Evolutionary conservation across 192 early-diverging fungal genomes (phyloP).

Genomic region (Backusella westeae): DNA sequence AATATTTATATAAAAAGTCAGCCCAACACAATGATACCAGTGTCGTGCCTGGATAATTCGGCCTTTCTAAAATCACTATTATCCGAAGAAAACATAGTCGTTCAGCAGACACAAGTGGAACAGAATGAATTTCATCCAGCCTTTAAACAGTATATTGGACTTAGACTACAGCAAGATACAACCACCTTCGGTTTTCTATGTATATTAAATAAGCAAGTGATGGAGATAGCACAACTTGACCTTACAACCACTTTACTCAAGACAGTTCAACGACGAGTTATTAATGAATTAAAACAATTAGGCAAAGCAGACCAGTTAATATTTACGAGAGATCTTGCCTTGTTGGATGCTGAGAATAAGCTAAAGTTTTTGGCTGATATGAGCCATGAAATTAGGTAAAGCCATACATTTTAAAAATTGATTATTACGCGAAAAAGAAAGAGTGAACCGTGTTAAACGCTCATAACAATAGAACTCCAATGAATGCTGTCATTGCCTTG

Average conservation of each 20-base stretch:
- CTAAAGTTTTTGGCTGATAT: slow-evolving; percentile 55
- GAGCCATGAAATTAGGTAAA: slow-evolving; percentile 51
- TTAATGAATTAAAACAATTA: slow-evolving; percentile 42
- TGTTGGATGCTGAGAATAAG: slow-evolving; percentile 51
- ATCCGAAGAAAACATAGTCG: background rate
- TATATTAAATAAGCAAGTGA: slow-evolving; percentile 27
- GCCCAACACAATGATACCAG: slow-evolving; percentile 7
- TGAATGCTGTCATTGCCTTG: slow-evolving; percentile 54
- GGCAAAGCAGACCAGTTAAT: slow-evolving; percentile 36
- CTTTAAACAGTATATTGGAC: slow-evolving; percentile 31
- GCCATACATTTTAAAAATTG: background rate
- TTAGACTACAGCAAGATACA: slow-evolving; percentile 28
- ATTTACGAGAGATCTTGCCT: slow-evolving; percentile 39
- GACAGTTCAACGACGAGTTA: slow-evolving; percentile 32
- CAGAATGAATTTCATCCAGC: background rate
- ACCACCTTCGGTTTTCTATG: background rate
- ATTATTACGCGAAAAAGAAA: background rate
- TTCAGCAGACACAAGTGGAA: background rate
- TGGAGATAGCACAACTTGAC: slow-evolving; percentile 21
- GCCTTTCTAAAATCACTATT: slow-evolving; percentile 7
- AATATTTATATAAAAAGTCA: background rate
- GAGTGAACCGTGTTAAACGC: background rate
- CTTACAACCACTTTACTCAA: slow-evolving; percentile 32
- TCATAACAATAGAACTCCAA: slow-evolving; percentile 39
- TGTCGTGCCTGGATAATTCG: background rate